Percentiles rank a stretch among this genome's conserved stretches.
Evolutionary conservation across 2,329 filamentous ascomycete species (phyloP).

Genomic region (Stromatinia cepivora): DNA sequence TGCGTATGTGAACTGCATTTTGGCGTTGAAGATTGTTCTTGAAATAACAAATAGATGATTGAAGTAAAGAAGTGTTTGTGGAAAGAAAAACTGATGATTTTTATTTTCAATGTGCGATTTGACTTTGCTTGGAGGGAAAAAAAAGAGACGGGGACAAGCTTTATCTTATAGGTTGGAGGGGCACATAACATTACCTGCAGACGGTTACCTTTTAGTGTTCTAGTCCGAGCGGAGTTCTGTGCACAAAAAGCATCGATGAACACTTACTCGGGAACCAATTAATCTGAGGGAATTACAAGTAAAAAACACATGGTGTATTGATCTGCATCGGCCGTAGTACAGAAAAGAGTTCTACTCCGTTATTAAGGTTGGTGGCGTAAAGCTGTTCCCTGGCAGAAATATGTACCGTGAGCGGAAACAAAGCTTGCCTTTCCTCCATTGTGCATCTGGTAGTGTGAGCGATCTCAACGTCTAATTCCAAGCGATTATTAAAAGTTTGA

Average conservation of each 20-base stretch:
- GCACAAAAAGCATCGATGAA: constrained; percentile 15
- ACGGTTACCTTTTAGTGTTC: not conserved
- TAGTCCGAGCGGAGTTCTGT: constrained; percentile 7
- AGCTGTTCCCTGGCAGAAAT: not conserved
- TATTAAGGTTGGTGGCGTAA: not conserved
- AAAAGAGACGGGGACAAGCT: not conserved
- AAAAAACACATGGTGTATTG: not conserved
- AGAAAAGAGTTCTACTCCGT: constrained; percentile 4
- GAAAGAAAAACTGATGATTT: not conserved
- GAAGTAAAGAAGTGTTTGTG: not conserved
- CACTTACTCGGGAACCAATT: constrained; percentile 18
- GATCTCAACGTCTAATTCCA: not conserved
- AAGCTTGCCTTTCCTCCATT: not conserved
- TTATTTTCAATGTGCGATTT: not conserved
- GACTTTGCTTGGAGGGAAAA: not conserved
- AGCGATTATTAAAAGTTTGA: not conserved
- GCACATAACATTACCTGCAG: not conserved
- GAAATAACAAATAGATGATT: not conserved
- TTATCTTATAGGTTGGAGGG: constrained; percentile 19
- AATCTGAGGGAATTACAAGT: not conserved
- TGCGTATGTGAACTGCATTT: constrained; percentile 29
- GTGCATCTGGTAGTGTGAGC: not conserved
- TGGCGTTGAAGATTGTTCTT: constrained; percentile 17
- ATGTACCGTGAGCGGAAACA: not conserved
- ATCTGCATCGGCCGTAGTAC: not conserved